Base-by-base conservation (phyloP, 139 green algal species). In the Closterium sp. region DNA sequence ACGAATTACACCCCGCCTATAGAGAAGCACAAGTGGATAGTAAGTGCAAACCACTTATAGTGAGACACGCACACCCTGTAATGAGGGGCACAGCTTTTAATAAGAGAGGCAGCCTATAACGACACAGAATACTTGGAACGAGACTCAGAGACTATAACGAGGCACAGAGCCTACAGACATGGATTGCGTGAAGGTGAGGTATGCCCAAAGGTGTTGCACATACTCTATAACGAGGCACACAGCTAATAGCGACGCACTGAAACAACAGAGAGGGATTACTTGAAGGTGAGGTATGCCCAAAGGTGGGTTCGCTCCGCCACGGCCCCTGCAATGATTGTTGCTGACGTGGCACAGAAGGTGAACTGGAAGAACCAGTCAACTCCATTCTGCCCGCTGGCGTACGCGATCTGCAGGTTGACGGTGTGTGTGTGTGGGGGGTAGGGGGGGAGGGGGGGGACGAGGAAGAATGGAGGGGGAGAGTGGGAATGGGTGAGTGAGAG, bases 251-350 rank as follows among this genome's bases (percentile, higher is more conserved):
- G 55, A 76, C 23, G 0, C 55, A 76, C 38, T 64, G 16, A 21
- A 64, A 16, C 3, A 10, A 76, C 55, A 76, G 5, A 28, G 12
- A 28, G 16, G 55, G 0, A 4, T 33, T 31, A 93, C 86, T 88
- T 93, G 90, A 91, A 93, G 0, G 81, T 83, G 64, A 93, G 87
- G 66, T 93, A 93, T 6, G 90, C 90, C 90, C 87, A 88, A 76
- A 97, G 90, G 32, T 93, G 88, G 33, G 87, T 94, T 31, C 95
- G 87, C 93, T 96, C 95, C 7, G 95, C 95, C 25, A 96, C 84
- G 0, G 95, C 90, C 69, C 96, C 96, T 23, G 91, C 92, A n/a
- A 95, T 92, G 84, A 96, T 96, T 21, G 91, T 96, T 30, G 91
- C 86, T 12, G 94, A 95, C 21, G 94, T 90, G 55, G 91, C 91